phyloP scores from a whole-genome alignment of 345 rosid species.

The Populus davidiana region DNA sequence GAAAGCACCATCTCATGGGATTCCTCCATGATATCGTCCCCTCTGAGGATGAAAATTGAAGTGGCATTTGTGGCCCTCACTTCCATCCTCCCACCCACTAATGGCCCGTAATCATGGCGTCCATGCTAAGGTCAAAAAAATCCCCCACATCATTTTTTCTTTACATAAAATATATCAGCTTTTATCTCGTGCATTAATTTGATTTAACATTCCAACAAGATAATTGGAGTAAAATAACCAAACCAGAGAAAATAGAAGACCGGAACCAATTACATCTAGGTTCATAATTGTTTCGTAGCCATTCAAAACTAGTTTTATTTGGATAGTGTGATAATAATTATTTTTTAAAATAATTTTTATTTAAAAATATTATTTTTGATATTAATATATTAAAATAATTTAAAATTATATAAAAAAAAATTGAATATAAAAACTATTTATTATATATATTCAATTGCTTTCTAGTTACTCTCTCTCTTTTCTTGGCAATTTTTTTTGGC shows the following conservation, averaged over 20 bases:
- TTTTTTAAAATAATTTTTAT: no score
- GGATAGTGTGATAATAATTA: fast-evolving
- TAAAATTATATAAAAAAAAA: no score
- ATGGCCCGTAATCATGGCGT: constrained; percentile 20
- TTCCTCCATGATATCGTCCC: not conserved
- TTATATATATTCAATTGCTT: not conserved
- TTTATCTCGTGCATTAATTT: not conserved
- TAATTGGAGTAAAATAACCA: no score
- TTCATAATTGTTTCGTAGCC: no score
- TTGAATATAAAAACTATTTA: no score
- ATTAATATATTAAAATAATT: no score
- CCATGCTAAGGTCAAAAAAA: constrained; percentile 2
- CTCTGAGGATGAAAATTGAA: constrained; percentile 16
- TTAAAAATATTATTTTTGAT: no score
- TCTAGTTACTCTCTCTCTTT: not conserved
- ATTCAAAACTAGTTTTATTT: not conserved
- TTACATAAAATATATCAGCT: not conserved
- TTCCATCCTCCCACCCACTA: not conserved
- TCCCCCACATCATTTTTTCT: not conserved
- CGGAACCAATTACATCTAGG: no score
- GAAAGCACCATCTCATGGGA: constrained; percentile 18
- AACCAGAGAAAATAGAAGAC: no score
- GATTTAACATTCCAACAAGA: not conserved
- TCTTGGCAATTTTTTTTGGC: not conserved
- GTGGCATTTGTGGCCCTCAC: constrained; percentile 12